phyloP scores from a whole-genome alignment of 805 yeast species.

The Ogataea polymorpha region DNA sequence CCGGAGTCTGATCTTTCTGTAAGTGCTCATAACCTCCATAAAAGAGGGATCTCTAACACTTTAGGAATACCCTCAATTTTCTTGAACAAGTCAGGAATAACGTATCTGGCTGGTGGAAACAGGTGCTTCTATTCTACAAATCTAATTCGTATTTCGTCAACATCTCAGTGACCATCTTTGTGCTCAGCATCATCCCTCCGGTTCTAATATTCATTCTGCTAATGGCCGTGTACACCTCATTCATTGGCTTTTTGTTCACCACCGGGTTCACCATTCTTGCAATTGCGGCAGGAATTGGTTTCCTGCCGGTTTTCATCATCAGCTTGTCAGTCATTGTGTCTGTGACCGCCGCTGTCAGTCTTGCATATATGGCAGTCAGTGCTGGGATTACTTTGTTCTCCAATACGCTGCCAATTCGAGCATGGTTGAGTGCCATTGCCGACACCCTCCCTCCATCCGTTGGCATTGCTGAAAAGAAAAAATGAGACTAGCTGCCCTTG shows the following conservation, averaged over 20 bases:
- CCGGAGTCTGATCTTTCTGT: constrained; percentile 24
- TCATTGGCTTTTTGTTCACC: constrained; percentile 17
- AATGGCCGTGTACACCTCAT: constrained; percentile 17
- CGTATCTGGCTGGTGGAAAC: constrained; percentile 5
- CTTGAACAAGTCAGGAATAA: constrained; percentile 13
- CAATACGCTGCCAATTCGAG: constrained; percentile 18
- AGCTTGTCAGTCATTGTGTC: constrained; percentile 17
- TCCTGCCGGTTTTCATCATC: constrained; percentile 24
- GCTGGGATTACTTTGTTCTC: constrained; percentile 10
- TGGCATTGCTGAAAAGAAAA: constrained; percentile 19
- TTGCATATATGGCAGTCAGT: constrained; percentile 10
- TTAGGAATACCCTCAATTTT: constrained; percentile 18
- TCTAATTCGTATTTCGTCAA: constrained; percentile 13
- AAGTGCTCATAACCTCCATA: constrained; percentile 16
- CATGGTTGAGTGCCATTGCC: constrained; percentile 25
- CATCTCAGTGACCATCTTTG: constrained; percentile 11
- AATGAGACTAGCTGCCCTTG: constrained; percentile 13
- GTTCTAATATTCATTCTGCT: constrained; percentile 11
- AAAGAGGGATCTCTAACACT: constrained; percentile 8
- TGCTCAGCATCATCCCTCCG: constrained; percentile 18
- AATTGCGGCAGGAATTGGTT: constrained; percentile 21
- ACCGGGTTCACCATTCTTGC: constrained; percentile 15
- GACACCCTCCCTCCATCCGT: constrained; percentile 34
- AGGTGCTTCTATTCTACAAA: constrained; percentile 11
- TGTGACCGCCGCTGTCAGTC: constrained; percentile 9